Conservation (phyloP, 2,329 filamentous ascomycete species). For the Alternaria angustiovoidea region DNA sequence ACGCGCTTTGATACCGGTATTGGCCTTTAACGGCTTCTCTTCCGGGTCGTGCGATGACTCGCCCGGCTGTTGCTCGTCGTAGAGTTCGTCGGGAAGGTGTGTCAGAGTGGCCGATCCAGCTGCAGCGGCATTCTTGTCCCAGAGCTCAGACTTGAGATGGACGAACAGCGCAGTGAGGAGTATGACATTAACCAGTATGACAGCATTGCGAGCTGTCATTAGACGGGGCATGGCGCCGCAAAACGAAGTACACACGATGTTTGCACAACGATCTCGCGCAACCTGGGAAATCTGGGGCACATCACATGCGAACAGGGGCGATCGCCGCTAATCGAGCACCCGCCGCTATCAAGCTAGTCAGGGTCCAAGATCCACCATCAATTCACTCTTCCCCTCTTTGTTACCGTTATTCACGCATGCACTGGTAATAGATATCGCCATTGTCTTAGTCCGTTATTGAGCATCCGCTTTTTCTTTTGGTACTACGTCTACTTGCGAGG, state of each 20-base stretch:
- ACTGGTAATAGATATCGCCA: neutral
- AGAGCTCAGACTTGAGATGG: slow-evolving; percentile 43
- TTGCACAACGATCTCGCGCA: slow-evolving; percentile 10
- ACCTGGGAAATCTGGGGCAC: slow-evolving; percentile 5
- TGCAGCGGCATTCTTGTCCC: slow-evolving; percentile 24
- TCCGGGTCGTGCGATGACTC: slow-evolving; percentile 12
- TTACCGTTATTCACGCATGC: neutral
- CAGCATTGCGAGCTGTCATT: slow-evolving; percentile 38
- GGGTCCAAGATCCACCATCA: neutral
- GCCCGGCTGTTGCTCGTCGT: slow-evolving; percentile 19
- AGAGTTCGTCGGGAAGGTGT: slow-evolving; percentile 25
- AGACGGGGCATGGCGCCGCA: slow-evolving; percentile 38
- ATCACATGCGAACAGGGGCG: slow-evolving; percentile 2
- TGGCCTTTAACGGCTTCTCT: slow-evolving; percentile 23
- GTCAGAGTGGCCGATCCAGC: slow-evolving; percentile 17
- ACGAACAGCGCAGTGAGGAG: slow-evolving; percentile 39
- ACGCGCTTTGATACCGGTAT: slow-evolving; percentile 20
- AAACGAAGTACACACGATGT: neutral
- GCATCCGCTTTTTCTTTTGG: neutral
- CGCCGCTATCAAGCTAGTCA: slow-evolving; percentile 2
- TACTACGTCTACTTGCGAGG: neutral
- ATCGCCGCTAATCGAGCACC: slow-evolving; percentile 14
- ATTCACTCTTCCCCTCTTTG: neutral
- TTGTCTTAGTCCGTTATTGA: neutral
- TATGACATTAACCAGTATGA: slow-evolving; percentile 31